A percentile compares a stretch with the other conserved stretches of the same genome.
Evolutionary conservation across 1,139 yeast genomes (phyloP).

Genomic region (Nakaseomyces bracarensis): DNA sequence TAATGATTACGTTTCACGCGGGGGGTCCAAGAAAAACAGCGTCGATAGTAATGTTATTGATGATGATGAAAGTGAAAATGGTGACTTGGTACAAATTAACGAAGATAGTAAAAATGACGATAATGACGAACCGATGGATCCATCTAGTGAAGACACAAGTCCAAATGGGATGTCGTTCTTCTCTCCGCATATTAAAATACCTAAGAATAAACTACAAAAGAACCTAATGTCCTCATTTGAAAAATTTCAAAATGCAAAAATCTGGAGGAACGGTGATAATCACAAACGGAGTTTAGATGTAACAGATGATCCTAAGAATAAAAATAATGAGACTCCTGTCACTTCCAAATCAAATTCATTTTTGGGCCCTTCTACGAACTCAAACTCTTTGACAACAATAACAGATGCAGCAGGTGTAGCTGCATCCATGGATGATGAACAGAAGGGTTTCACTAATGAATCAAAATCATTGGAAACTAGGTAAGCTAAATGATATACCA

Average conservation of each 20-base stretch:
- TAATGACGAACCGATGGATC: conserved; percentile 1
- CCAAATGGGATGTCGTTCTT: not conserved
- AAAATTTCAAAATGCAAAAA: conserved; percentile 4
- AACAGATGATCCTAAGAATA: not conserved
- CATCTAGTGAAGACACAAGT: not conserved
- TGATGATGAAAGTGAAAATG: conserved; percentile 7
- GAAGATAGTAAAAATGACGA: not conserved
- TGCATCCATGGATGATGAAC: too few relatives aligned
- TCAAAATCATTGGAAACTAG: not conserved
- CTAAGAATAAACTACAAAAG: conserved; percentile 3
- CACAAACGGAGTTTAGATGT: not conserved
- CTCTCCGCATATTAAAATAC: conserved; percentile 3
- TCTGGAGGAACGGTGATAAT: conserved; percentile 1
- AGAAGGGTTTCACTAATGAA: not conserved
- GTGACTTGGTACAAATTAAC: not conserved
- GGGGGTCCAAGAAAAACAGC: conserved; percentile 2
- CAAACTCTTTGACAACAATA: conserved; percentile 10
- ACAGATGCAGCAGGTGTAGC: conserved; percentile 6
- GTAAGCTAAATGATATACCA: too few relatives aligned
- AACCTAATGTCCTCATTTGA: conserved; percentile 5
- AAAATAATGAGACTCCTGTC: conserved; percentile 1
- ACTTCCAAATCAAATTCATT: conserved; percentile 5
- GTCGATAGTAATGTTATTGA: conserved; percentile 7
- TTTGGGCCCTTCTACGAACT: conserved; percentile 3
- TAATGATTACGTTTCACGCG: conserved; percentile 4